Evolutionary conservation across 805 yeast species (phyloP), one percentile per base, ranked within the genome.

Genomic region (Candida loeiensis): DNA sequence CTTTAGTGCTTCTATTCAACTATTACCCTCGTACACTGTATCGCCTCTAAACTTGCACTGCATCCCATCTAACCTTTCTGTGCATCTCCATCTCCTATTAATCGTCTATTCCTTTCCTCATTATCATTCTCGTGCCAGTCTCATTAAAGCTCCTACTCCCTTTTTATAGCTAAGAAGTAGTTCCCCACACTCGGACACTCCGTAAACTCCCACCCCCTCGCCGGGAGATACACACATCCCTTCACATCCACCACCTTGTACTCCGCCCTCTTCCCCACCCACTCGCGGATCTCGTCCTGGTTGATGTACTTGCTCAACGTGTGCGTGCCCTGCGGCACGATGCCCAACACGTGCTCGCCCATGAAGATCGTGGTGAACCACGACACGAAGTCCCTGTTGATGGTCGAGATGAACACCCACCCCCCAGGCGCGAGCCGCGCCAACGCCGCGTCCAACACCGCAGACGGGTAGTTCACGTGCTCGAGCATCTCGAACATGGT

Each of bases 401-500:
- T 93, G 0, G 99, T 93, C 27, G 96, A 88, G 39, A 90, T 55
- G 54, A 93, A 88, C 24, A 91, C 57, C 71, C 85, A 77, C 21
- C 99, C 98, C 6, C 90, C 91, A 0, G 82, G 83, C 41, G 77
- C 76, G 26, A 91, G 80, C 44, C 79, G 78, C 26, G 65, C 53
- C 56, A 89, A 68, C 0, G 95, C 95, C 36, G 74, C 76, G n/a
- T 69, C 59, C 40, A 93, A 61, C 12, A 90, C 83, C 39, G 74
- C 77, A 0, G 86, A 64, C 0, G 99, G 99, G 44, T 78, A 74
- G 43, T 85, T 87, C 3, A 93, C 97, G 58, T 93, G 99, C 59
- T 93, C 99, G 26, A 93, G 69, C 78, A 93, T 81, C 59, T 93
- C 99, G 73, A 91, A 87, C 77, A 90, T 77, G 1, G 97, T 87